These are phyloP conservation scores for Paxillus ammoniavirescens DNA, from an alignment of 768 basidiomycete genomes.

Conservation along the genomic window DNA sequence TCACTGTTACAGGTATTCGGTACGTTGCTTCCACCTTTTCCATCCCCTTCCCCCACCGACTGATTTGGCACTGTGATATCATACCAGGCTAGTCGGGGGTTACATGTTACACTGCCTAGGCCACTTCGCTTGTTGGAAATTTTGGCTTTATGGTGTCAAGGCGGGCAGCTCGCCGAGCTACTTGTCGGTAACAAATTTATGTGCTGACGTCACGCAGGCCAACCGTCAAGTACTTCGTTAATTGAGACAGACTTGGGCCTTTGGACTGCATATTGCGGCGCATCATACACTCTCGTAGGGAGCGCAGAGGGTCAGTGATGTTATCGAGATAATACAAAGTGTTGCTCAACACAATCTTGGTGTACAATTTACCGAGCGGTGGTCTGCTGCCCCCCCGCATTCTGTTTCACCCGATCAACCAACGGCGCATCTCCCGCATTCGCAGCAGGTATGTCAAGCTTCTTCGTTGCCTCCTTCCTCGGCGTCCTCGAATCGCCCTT, in stretches of 20 bases:
- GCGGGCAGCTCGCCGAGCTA: too few species aligned
- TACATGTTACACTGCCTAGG: too few species aligned
- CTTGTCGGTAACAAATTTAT: too few species aligned
- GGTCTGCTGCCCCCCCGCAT: conserved; percentile 57
- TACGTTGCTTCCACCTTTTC: conserved; percentile 22
- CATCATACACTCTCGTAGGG: too few species aligned
- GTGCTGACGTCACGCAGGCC: too few species aligned
- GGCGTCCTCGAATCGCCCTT: conserved; percentile 63
- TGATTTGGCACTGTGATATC: neutral
- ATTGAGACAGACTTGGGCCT: too few species aligned
- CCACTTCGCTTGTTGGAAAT: too few species aligned
- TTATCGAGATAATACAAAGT: neutral
- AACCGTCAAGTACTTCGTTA: too few species aligned
- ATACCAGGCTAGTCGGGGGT: conserved; percentile 65
- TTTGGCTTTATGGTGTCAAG: too few species aligned
- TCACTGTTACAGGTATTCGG: conserved; percentile 88
- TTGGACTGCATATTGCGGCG: too few species aligned
- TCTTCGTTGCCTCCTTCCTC: conserved; percentile 58
- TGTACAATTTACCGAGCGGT: conserved; percentile 46
- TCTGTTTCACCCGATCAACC: conserved; percentile 58
- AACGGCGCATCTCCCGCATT: conserved; percentile 73
- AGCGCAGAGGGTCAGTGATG: too few species aligned
- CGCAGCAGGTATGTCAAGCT: conserved; percentile 75
- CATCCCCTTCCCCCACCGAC: neutral
- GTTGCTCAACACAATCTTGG: too few species aligned